Conservation (phyloP, 345 rosid genomes). For the Raphanus sativus region DNA sequence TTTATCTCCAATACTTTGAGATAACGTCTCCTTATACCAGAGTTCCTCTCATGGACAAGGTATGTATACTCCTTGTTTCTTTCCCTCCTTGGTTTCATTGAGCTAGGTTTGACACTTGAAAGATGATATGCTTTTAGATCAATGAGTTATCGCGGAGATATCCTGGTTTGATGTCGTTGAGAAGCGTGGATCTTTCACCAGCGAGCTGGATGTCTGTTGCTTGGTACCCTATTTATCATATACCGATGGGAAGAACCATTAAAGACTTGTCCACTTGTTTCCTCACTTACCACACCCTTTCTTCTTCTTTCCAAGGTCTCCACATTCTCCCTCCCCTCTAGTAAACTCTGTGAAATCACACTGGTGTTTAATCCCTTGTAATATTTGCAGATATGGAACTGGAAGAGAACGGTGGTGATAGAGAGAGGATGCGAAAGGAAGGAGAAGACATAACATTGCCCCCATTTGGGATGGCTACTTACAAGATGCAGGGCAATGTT, state of each 20-base stretch:
- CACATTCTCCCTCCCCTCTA: background rate
- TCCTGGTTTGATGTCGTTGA: slow-evolving; percentile 80
- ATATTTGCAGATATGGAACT: slow-evolving; percentile 47
- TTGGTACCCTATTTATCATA: slow-evolving; percentile 98
- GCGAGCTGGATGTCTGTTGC: slow-evolving; percentile 99
- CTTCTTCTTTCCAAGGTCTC: slow-evolving; percentile 93
- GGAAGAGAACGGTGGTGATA: slow-evolving; percentile 52
- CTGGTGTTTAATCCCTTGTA: background rate
- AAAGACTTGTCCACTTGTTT: slow-evolving; percentile 93
- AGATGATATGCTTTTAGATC: slow-evolving; percentile 48
- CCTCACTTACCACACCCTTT: slow-evolving; percentile 94
- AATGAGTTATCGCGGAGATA: slow-evolving; percentile 62
- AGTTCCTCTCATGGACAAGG: slow-evolving; percentile 99
- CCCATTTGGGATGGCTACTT: slow-evolving; percentile 87
- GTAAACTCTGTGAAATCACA: background rate
- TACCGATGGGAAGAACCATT: slow-evolving; percentile 97
- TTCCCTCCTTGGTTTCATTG: background rate
- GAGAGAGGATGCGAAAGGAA: slow-evolving; percentile 46
- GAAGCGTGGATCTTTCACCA: slow-evolving; percentile 97
- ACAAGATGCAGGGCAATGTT: slow-evolving; percentile 94
- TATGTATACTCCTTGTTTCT: slow-evolving; percentile 18
- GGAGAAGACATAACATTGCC: slow-evolving; percentile 63
- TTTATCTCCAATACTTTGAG: slow-evolving; percentile 81
- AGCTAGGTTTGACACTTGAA: background rate
- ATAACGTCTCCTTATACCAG: slow-evolving; percentile 86